Evolutionary conservation across 441 rosid genomes (phyloP), one percentile per base, ranked within the genome.

Genomic region (Omphalea diandra): DNA sequence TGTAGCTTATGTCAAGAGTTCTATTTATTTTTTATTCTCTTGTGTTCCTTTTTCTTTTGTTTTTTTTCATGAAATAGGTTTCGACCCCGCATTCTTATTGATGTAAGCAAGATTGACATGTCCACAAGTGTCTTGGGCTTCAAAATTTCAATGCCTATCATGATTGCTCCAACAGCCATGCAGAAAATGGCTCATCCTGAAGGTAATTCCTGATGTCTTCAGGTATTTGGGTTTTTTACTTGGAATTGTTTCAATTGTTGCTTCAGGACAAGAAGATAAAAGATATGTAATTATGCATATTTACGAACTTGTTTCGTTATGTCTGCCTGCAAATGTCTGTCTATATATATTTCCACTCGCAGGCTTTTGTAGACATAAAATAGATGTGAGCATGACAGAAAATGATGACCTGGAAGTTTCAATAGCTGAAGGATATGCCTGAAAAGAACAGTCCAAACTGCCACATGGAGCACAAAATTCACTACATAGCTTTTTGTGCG

Each of bases 141-240:
- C 83, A 92, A 94, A 50, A 79, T 90, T 75, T 89, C 97, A 40
- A 92, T 94, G 98, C 99, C 98, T n/a, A 89, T 94, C 79, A 88
- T 94, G 99, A 79, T 94, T 82, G 99, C 99, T 78, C 99, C 99
- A 36, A 81, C 93, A 14, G 98, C 96, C 26, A 86, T 94, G 90
- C 98, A 92, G 88, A 94, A 94, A 83, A 94, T 94, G 99, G 99
- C 98, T 71, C 99, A 94, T 69, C 98, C 96, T 75, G 97, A 92
- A 68, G 99, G 99, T 90, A 77, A 31, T 57, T 62, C 69, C 35
- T 26, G 76, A 36, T 12, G 69, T 54, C 29, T 72, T 68, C 66
- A 63, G 14, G 41, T 27, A 10, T 29, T 56, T 36, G 26, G 14
- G 10, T 58, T 57, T 41, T 27, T 67, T 40, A 11, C 20, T 0